Evolutionary conservation across 176 grass and related monocot species (phyloP), one percentile per base, ranked within the genome.

Genomic region (Triticum turgidum): DNA sequence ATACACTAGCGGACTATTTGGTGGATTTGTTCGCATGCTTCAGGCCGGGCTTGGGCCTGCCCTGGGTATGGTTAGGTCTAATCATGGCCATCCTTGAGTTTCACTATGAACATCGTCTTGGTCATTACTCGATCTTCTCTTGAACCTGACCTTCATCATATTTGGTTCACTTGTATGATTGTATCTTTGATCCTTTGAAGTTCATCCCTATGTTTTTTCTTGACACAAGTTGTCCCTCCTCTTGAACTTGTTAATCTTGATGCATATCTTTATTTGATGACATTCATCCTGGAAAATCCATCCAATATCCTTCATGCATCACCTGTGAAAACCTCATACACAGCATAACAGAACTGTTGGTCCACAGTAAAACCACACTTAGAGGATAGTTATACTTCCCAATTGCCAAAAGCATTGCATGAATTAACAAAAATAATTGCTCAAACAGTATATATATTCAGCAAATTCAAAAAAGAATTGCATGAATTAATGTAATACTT

Each of bases 391-490:
- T 76, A 25, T 52, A 76, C 73, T 76, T 76, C 41, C 42, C 47
- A 69, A 37, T 24, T 68, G 25, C 72, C 5, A 61, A 76, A 85
- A 76, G 21, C 7, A 80, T 83, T 41, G 35, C 25, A 61, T 32
- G 32, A 32, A 32, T 32, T 32, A 32, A 32, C 2, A 32, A 32
- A 3, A 32, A 32, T 32, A 32, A 32, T 32, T 32, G 32, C 32
- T 32, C 7, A 51, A 71, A 47, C 2, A 78, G 12, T 34, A 62
- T 39, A 37, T 70, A 35, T 7, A n/a, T 11, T 34, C 56, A 59
- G 18, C 56, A 59, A 83, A 51, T 64, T 75, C 59, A 56, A 54
- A 65, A 72, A 72, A 37, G 33, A 61, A 61, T 76, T 85, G 34
- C 84, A 41, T 69, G 45, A 51, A 59, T 32, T 34, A 24, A 71